phyloP scores from a whole-genome alignment of 768 basidiomycete species.

The Lactifluus piperatus region DNA sequence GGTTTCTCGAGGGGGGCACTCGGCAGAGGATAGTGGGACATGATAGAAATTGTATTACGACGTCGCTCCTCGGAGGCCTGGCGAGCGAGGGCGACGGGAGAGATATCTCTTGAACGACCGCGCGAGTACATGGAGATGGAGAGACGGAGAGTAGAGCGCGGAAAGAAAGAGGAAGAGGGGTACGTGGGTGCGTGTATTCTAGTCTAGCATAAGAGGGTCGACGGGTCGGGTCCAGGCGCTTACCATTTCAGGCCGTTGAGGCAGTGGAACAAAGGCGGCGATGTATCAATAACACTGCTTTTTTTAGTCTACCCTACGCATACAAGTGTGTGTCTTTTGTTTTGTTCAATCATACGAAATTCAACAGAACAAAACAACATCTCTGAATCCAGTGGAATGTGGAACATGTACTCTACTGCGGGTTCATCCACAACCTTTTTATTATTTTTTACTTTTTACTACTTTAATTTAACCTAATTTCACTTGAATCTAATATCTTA shows the following conservation, averaged over 20 bases:
- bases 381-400: too few species aligned
- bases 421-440: too few species aligned
- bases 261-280: neutral
- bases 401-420: too few species aligned
- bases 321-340: neutral
- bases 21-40: slow-evolving; percentile 10
- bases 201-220: neutral
- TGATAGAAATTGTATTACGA: slow-evolving; percentile 1
- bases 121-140: slow-evolving; percentile 13
- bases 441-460: neutral
- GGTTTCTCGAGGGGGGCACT: slow-evolving; percentile 12
- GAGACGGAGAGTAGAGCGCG: neutral
- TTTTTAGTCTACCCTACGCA: neutral
- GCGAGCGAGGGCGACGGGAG: slow-evolving; percentile 20
- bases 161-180: neutral
- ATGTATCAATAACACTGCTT: slow-evolving; percentile 2
- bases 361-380: neutral
- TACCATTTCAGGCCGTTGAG: neutral
- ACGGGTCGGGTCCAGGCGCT: neutral
- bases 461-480: neutral
- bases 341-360: neutral
- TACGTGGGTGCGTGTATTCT: neutral
- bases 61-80: slow-evolving; percentile 21
- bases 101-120: slow-evolving; percentile 18
- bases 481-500: neutral